Evolutionary conservation across 345 rosid species (phyloP), one percentile per base, ranked within the genome.

Genomic region (Reutealis trisperma): DNA sequence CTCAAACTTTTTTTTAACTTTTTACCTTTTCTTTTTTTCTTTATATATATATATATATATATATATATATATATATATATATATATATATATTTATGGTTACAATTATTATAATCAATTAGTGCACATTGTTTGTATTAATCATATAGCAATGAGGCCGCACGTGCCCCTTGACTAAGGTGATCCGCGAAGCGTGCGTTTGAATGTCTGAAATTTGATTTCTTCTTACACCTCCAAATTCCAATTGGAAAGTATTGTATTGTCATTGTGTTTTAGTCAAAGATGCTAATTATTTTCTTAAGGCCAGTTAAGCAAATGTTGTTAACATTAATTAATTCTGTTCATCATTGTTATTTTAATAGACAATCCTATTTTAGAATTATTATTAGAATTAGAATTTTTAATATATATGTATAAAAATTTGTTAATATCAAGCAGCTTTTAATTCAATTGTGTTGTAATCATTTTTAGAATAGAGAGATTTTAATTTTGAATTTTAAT

Each of bases 151-250:
- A 87, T 82, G 79, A 76, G 71, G 67, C 73, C 83, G 72, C 90
- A 85, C 88, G 88, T 85, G 82, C 79, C 45, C 64, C 74, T 52
- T 78, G 75, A 82, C 83, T 66, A 47, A 51, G 75, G 37, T 71
- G 61, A 51, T 44, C 64, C 22, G 72, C 80, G 75, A 70, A 74
- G 77, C 85, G 85, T 80, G 88, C 77, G 80, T 82, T 77, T 79
- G 84, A 85, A 73, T 76, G 59, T 62, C 71, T 67, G 42, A 60
- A 52, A 51, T 71, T 58, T 68, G 68, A 55, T 69, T 69, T 47
- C 58, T 41, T 12, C n/a, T 21, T 18, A 9, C 51, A 9, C 14
- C 11, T 13, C 14, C 14, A 47, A 9, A 42, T n/a, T 67, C 18
- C 1, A 24, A 30, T 59, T n/a, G 27, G 27, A n/a, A 59, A 59